Base-by-base conservation (phyloP, 2,329 filamentous ascomycete species). In the Cladophialophora yegresii region DNA sequence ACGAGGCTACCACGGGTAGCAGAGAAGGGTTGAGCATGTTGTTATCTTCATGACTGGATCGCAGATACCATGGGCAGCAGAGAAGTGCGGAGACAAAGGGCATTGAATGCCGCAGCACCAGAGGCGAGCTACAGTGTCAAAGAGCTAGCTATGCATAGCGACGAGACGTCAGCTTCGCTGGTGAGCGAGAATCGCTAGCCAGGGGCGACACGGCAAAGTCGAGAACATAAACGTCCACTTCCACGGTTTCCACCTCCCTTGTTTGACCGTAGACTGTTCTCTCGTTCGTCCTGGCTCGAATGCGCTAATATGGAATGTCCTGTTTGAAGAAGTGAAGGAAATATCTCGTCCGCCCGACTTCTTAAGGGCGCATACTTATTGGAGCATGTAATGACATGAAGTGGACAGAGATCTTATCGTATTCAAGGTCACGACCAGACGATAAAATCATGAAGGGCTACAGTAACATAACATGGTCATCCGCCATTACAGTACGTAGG, bases 31-130 rank as follows among this genome's bases (percentile, higher is more conserved):
- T 26, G 20, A 45, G 36, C 4, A 28, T 28, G 26, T 3, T 3
- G 3, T 28, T 23, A 32, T 64, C 49, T 30, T 12, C 20, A 60
- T 62, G 54, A 54, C 54, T 2, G 61, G 61, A 26, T 49, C 4
- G 7, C 47, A 12, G 47, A 26, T 50, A 20, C 3, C 47, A 26
- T 50, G 10, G 10, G 20, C 47, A 50, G 20, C 47, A 50, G 20
- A 50, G 23, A 13, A 49, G 47, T 9, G 26, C 26, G 54, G 8
- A n/a, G 10, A 40, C 3, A 26, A n/a, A 23, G 13, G 40, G 16
- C 36, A 2, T n/a, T 12, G 36, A n/a, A n/a, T n/a, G n/a, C n/a
- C 22, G 53, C 26, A 36, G 53, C 23, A 36, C 9, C 22, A 40
- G 54, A 30, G 12, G 4, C 9, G 47, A 28, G 13, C 47, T 13